Percentiles rank a stretch among this genome's conserved stretches.
Evolutionary conservation across 1,284 basidiomycete species (phyloP).

Genomic region (Cystobasidium slooffiae): DNA sequence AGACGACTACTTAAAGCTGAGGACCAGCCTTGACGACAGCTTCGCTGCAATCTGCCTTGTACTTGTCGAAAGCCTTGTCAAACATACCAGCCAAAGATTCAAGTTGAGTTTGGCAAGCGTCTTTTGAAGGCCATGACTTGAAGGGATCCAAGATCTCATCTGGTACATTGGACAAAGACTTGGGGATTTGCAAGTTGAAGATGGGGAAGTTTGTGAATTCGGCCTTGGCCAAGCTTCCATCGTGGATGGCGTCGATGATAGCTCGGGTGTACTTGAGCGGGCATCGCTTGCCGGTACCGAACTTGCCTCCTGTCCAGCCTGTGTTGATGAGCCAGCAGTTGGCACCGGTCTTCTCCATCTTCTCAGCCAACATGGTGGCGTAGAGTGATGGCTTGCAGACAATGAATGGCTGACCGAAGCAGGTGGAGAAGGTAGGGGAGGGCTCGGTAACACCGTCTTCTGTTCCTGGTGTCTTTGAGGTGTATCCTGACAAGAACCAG

Average conservation of each 20-base stretch:
- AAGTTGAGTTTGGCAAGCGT: conserved; percentile 81
- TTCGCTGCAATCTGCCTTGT: conserved; percentile 30
- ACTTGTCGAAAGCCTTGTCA: conserved; percentile 72
- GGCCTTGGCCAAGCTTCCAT: conserved; percentile 82
- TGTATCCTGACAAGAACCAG: conserved; percentile 88
- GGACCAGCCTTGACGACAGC: conserved; percentile 36
- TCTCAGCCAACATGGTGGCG: conserved; percentile 94
- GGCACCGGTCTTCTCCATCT: conserved; percentile 88
- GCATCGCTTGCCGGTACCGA: conserved; percentile 81
- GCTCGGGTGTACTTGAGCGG: conserved; percentile 70
- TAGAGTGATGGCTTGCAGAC: conserved; percentile 65
- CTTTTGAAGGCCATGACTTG: conserved; percentile 82
- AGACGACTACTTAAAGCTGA: conserved; percentile 8
- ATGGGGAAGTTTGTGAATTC: conserved; percentile 78
- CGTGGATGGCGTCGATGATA: conserved; percentile 68
- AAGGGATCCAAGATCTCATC: conserved; percentile 82
- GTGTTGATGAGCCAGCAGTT: conserved; percentile 99
- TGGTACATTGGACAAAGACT: conserved; percentile 77
- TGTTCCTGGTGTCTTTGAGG: conserved; percentile 90
- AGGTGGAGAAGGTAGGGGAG: conserved; percentile 96
- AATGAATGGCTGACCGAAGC: conserved; percentile 97
- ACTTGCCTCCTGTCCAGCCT: conserved; percentile 96
- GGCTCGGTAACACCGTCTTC: conserved; percentile 98
- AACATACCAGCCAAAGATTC: conserved; percentile 89
- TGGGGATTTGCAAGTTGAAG: conserved; percentile 67